Percentiles rank a stretch among this genome's conserved stretches.
phyloP scores from a whole-genome alignment of 257 asterid species.

The Dorcoceras hygrometricum region DNA sequence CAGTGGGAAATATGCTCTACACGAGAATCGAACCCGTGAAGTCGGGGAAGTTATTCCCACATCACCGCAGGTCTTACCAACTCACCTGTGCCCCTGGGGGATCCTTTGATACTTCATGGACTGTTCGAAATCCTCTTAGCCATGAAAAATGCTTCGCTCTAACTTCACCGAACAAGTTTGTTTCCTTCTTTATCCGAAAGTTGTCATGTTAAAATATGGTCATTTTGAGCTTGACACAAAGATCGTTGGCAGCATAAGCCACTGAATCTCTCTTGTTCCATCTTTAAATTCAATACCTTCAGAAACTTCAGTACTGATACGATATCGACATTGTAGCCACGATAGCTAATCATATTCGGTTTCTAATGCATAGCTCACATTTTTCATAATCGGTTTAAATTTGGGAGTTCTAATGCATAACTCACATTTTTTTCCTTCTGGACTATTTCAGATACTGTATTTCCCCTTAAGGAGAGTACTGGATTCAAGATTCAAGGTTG shows the following conservation, averaged over 20 bases:
- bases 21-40: too few species aligned
- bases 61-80: too few species aligned
- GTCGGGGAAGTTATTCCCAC: too few species aligned
- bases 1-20: too few species aligned
- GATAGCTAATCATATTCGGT: not conserved
- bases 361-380: not conserved
- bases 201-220: not conserved
- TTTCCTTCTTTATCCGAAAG: not conserved
- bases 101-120: not conserved
- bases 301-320: not conserved
- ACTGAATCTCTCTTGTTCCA: not conserved
- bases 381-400: too few species aligned
- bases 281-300: not conserved
- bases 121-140: not conserved
- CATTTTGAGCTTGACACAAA: not conserved
- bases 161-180: not conserved
- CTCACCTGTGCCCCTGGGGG: too few species aligned
- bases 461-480: not conserved
- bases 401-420: not conserved
- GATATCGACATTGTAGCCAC: not conserved
- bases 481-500: not conserved
- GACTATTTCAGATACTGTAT: not conserved
- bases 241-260: not conserved
- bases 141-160: not conserved
- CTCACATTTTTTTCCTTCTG: not conserved